These are phyloP conservation scores for Giardia muris DNA, from an alignment of 208 protist genomes.

Conservation along the genomic window DNA sequence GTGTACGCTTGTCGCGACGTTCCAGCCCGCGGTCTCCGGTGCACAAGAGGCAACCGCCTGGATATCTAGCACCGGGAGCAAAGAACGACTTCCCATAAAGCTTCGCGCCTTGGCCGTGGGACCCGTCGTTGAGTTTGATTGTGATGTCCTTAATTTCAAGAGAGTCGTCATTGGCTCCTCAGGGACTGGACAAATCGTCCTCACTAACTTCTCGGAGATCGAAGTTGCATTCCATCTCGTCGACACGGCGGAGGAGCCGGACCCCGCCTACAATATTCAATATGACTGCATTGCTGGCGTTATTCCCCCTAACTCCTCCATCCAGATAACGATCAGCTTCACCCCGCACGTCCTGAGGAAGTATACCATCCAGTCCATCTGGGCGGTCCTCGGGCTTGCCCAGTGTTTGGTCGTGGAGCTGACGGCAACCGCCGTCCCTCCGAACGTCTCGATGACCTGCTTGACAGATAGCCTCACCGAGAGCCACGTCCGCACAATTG, in stretches of 20 bases:
- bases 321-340: background rate
- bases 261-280: background rate
- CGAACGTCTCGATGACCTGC: background rate
- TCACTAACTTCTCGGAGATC: background rate
- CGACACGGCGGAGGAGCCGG: background rate
- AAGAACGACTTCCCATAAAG: background rate
- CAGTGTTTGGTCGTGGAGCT: background rate
- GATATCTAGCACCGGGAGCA: background rate
- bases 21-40: background rate
- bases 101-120: background rate
- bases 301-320: background rate
- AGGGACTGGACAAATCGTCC: background rate
- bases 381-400: background rate
- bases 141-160: background rate
- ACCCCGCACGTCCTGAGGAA: background rate
- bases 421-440: background rate
- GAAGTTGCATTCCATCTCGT: background rate
- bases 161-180: background rate
- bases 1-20: background rate
- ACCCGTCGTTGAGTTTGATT: constrained; percentile 20
- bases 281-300: background rate
- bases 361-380: background rate
- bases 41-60: background rate
- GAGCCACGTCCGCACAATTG: background rate
- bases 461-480: background rate